Evolutionary conservation across 306 rosid genomes (phyloP).

Genomic region (Cucurbita argyrosperma): DNA sequence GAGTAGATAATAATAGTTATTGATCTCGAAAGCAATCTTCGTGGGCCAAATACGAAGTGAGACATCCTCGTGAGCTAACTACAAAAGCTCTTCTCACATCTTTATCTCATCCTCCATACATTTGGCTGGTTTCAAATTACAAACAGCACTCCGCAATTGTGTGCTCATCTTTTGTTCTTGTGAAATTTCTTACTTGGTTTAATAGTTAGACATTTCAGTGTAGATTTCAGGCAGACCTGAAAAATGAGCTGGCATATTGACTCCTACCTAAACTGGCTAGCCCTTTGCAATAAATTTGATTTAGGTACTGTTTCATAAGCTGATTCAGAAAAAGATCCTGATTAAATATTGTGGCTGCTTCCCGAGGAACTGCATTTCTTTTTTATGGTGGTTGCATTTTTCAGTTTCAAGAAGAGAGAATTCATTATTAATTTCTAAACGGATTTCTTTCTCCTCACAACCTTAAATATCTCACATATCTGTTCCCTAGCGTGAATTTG

Average conservation of each 20-base stretch:
- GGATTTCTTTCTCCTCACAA: not conserved
- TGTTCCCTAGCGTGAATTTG: not conserved
- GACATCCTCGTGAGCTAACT: not conserved
- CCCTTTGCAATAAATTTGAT: not conserved
- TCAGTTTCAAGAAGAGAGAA: not conserved
- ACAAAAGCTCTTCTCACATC: not conserved
- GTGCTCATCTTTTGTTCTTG: not conserved
- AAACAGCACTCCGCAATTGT: not conserved
- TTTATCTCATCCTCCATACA: not conserved
- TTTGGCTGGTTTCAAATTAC: not conserved
- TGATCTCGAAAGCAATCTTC: not conserved
- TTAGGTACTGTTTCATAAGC: not conserved
- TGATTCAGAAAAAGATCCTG: not conserved
- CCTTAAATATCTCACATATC: not conserved
- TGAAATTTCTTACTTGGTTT: not conserved
- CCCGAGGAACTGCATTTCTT: not conserved
- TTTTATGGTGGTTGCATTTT: not conserved
- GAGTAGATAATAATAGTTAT: not conserved
- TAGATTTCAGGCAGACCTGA: not conserved
- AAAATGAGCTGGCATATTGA: not conserved
- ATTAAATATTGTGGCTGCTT: not conserved
- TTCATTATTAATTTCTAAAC: not conserved
- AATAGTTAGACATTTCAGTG: not conserved
- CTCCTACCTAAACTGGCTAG: not conserved
- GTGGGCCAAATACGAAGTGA: not conserved